phyloP scores from a whole-genome alignment of 441 rosid species.

The Pelargonium citronellum region DNA sequence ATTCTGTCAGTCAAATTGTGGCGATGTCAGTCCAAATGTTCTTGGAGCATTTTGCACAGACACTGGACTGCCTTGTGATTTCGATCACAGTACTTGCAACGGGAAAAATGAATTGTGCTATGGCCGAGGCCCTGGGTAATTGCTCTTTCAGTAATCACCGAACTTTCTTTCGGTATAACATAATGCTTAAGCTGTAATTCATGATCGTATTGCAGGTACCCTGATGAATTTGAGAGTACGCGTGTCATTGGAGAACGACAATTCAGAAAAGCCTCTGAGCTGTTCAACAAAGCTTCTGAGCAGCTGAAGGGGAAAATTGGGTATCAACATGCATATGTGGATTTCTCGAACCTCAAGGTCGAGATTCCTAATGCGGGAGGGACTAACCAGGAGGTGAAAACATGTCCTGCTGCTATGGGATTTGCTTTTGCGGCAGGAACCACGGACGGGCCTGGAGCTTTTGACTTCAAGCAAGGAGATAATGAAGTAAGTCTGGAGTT shows the following conservation, averaged over 20 bases:
- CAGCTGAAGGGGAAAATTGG: constrained; percentile 64
- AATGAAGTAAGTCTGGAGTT: constrained; percentile 42
- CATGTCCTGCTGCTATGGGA: constrained; percentile 97
- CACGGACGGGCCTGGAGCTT: constrained; percentile 97
- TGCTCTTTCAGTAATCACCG: constrained; percentile 11
- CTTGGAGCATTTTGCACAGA: constrained; percentile 86
- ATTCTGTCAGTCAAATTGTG: constrained; percentile 91
- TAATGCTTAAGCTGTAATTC: too few relatives aligned
- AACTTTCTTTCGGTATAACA: background rate
- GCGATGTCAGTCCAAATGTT: constrained; percentile 93
- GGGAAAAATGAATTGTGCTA: constrained; percentile 85
- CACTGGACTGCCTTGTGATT: constrained; percentile 88
- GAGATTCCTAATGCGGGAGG: constrained; percentile 48
- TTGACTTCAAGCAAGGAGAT: constrained; percentile 96
- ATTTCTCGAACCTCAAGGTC: constrained; percentile 76
- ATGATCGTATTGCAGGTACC: constrained; percentile 45
- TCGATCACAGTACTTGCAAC: constrained; percentile 89
- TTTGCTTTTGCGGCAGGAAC: constrained; percentile 97
- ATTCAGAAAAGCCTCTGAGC: constrained; percentile 64
- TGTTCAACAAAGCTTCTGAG: constrained; percentile 72
- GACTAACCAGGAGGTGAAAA: constrained; percentile 55
- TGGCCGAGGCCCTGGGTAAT: constrained; percentile 95
- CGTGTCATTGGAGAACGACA: constrained; percentile 83
- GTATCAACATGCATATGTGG: constrained; percentile 58
- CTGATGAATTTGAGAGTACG: constrained; percentile 93